Conservation (phyloP, 331 rosid species). For the Erythrophleum ivorense region DNA sequence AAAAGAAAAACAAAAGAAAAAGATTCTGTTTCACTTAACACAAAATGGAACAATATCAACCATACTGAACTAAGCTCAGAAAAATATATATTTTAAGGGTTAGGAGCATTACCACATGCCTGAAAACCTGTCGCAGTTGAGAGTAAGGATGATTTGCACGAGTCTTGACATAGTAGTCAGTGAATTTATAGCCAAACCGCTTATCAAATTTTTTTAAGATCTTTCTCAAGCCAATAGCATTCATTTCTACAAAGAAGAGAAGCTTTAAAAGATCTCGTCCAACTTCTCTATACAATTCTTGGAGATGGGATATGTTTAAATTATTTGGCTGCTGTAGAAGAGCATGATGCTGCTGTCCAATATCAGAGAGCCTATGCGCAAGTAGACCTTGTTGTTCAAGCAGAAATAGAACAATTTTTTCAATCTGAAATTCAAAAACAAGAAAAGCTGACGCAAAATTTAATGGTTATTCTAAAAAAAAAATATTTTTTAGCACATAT, state of each 20-base stretch:
- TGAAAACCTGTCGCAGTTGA: slow-evolving; percentile 93
- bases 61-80: background rate
- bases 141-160: slow-evolving; percentile 99
- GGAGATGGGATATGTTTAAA: slow-evolving; percentile 57
- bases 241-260: slow-evolving; percentile 82
- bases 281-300: slow-evolving; percentile 75
- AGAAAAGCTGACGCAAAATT: background rate
- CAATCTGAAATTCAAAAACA: slow-evolving; percentile 67
- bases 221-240: slow-evolving; percentile 96
- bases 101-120: slow-evolving; percentile 85
- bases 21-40: background rate
- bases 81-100: background rate
- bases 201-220: slow-evolving; percentile 96
- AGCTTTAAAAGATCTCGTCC: slow-evolving; percentile 88
- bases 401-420: slow-evolving; percentile 80
- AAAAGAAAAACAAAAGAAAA: slow-evolving; percentile 11
- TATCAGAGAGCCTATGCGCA: slow-evolving; percentile 73
- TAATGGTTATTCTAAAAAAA: background rate
- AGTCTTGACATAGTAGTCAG: slow-evolving; percentile 89
- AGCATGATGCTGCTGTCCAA: slow-evolving; percentile 61
- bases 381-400: slow-evolving; percentile 93
- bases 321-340: slow-evolving; percentile 67
- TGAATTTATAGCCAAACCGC: slow-evolving; percentile 83
- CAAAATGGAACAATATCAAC: background rate
- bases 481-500: background rate